Evolutionary conservation across 2,329 filamentous ascomycete species (phyloP).

Genomic region (Fulvia fulva): DNA sequence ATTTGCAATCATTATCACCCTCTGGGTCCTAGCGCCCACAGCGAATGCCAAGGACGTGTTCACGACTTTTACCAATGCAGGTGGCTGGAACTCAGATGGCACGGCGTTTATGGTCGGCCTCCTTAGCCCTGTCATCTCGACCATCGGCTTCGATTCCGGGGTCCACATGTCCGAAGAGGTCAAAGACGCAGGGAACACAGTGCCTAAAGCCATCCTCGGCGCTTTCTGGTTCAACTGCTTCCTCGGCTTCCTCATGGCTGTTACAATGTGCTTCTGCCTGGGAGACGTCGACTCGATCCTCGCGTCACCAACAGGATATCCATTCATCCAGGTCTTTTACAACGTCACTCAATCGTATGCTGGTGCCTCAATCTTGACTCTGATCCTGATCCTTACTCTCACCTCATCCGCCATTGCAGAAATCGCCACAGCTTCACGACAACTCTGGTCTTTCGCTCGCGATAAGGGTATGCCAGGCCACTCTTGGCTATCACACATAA

Average conservation of each 20-base stretch:
- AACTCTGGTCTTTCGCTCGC: constrained; percentile 40
- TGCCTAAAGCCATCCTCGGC: constrained; percentile 26
- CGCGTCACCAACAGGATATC: constrained; percentile 23
- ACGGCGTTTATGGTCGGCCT: constrained; percentile 42
- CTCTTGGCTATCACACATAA: constrained; percentile 8
- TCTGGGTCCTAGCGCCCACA: constrained; percentile 42
- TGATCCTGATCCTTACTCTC: constrained; percentile 32
- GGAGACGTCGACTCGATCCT: constrained; percentile 31
- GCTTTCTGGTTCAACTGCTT: constrained; percentile 18
- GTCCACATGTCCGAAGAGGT: constrained; percentile 31
- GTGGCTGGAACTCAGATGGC: constrained; percentile 42
- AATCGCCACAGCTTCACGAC: constrained; percentile 37
- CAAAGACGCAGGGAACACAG: constrained; percentile 20
- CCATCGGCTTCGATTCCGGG: constrained; percentile 25
- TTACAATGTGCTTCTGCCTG: constrained; percentile 35
- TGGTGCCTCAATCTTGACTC: constrained; percentile 32
- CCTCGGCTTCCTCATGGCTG: constrained; percentile 23
- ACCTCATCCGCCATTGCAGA: constrained; percentile 32
- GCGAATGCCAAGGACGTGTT: constrained; percentile 44
- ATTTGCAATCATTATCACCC: constrained; percentile 49
- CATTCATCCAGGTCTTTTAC: constrained; percentile 36
- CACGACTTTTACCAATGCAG: constrained; percentile 46
- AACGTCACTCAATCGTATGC: constrained; percentile 32
- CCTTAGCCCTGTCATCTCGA: constrained; percentile 22
- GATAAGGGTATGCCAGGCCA: constrained; percentile 36